phyloP scores from a whole-genome alignment of 108 stramenopile genomes.

The Nitzschia inconspicua region DNA sequence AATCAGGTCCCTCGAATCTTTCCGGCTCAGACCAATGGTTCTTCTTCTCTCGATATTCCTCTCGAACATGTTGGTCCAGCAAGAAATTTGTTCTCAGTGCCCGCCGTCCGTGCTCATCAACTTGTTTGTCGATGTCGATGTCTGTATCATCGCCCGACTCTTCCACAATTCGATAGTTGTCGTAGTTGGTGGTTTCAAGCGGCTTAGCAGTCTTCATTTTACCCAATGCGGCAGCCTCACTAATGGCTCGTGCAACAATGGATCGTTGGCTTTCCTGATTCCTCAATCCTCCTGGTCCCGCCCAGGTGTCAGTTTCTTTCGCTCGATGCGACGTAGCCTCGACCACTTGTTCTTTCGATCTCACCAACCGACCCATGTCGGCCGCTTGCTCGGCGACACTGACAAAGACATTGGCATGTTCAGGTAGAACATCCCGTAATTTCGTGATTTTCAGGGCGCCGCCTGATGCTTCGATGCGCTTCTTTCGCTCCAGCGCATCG shows the following conservation, averaged over 20 bases:
- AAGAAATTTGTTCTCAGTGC: constrained; percentile 13
- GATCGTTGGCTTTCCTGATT: constrained; percentile 7
- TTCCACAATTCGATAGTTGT: not conserved
- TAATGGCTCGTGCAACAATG: constrained; percentile 9
- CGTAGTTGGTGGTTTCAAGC: constrained; percentile 6
- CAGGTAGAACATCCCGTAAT: constrained; percentile 4
- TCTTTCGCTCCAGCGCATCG: not conserved
- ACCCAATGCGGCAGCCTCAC: constrained; percentile 30
- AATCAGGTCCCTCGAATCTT: not conserved
- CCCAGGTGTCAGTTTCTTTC: constrained; percentile 14
- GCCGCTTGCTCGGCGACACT: constrained; percentile 24
- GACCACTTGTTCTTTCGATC: constrained; percentile 23
- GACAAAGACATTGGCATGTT: constrained; percentile 18
- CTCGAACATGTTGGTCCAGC: constrained; percentile 16
- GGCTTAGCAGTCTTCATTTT: constrained; percentile 6
- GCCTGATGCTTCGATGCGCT: constrained; percentile 10
- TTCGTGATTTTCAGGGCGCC: not conserved
- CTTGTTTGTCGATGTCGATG: constrained; percentile 15
- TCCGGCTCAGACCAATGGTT: constrained; percentile 10
- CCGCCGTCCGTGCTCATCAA: constrained; percentile 24
- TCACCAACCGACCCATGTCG: constrained; percentile 13
- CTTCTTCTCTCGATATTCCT: constrained; percentile 12
- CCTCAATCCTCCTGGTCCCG: constrained; percentile 5
- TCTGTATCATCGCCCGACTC: constrained; percentile 1
- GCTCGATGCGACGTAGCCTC: constrained; percentile 8